Percentiles rank a stretch among this genome's conserved stretches.
Conservation (phyloP, 129 eudicot genomes). For the Tagetes erecta region DNA sequence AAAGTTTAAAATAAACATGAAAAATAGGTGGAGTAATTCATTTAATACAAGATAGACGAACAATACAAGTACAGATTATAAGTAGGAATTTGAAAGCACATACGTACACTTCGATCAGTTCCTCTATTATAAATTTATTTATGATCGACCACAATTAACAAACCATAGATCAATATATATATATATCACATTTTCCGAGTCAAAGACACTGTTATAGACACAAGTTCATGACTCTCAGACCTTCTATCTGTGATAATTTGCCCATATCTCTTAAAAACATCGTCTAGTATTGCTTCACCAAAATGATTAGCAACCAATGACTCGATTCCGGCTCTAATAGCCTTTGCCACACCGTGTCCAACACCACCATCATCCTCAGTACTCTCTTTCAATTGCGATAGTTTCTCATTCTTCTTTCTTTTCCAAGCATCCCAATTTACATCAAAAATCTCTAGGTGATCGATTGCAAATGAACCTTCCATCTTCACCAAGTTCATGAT, state of each 20-base stretch:
- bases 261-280: conserved; percentile 41
- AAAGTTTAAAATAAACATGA: no score
- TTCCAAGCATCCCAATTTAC: conserved; percentile 39
- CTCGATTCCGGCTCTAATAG: conserved; percentile 47
- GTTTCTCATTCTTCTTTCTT: conserved; percentile 7
- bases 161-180: background rate
- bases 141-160: no score
- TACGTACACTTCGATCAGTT: no score
- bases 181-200: conserved; percentile 23
- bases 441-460: conserved; percentile 33
- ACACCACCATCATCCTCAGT: background rate
- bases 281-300: conserved; percentile 46
- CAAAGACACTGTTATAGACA: conserved; percentile 40
- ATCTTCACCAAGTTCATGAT: conserved; percentile 34
- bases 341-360: conserved; percentile 39
- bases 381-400: background rate
- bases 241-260: conserved; percentile 20
- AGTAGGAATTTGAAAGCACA: no score
- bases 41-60: no score
- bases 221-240: conserved; percentile 34
- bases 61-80: no score
- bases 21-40: no score
- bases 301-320: conserved; percentile 50
- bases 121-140: no score
- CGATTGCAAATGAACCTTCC: conserved; percentile 41